Conservation (phyloP, 2,329 filamentous ascomycete species). For the Hirsutella minnesotensis region DNA sequence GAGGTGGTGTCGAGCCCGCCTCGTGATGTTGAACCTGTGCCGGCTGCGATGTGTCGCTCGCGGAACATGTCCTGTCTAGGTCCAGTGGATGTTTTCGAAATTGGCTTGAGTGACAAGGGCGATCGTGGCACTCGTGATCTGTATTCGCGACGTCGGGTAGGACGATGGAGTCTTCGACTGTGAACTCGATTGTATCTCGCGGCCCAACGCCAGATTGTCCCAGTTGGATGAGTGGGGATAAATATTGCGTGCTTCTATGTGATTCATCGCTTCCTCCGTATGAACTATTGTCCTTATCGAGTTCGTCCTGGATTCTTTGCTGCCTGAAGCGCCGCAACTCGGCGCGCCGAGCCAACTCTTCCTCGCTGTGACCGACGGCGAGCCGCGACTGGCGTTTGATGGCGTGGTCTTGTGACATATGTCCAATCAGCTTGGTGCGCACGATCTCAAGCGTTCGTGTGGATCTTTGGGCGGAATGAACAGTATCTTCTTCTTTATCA, state of each 20-base stretch:
- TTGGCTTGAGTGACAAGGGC: neutral
- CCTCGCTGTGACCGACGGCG: conserved; percentile 34
- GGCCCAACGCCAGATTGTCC: conserved; percentile 26
- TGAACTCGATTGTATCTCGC: conserved; percentile 37
- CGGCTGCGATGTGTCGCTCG: neutral
- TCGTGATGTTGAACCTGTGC: neutral
- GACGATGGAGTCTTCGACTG: conserved; percentile 7
- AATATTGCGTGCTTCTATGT: conserved; percentile 11
- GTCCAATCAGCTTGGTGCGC: conserved; percentile 30
- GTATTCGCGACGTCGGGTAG: neutral
- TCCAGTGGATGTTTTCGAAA: conserved; percentile 1
- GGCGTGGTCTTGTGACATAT: conserved; percentile 32
- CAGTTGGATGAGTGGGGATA: conserved; percentile 15
- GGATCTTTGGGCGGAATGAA: conserved; percentile 15
- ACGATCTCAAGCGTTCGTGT: conserved; percentile 32
- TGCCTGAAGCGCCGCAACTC: conserved; percentile 44
- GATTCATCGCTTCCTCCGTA: conserved; percentile 19
- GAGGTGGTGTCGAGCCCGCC: neutral
- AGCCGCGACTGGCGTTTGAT: conserved; percentile 26
- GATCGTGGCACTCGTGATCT: neutral
- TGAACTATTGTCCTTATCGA: conserved; percentile 32
- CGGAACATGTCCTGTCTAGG: neutral
- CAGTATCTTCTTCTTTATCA: conserved; percentile 23
- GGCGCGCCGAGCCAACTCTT: conserved; percentile 41
- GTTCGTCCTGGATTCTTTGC: conserved; percentile 45